phyloP scores from a whole-genome alignment of 31 red algal species.

The Porphyra umbilicalis region DNA sequence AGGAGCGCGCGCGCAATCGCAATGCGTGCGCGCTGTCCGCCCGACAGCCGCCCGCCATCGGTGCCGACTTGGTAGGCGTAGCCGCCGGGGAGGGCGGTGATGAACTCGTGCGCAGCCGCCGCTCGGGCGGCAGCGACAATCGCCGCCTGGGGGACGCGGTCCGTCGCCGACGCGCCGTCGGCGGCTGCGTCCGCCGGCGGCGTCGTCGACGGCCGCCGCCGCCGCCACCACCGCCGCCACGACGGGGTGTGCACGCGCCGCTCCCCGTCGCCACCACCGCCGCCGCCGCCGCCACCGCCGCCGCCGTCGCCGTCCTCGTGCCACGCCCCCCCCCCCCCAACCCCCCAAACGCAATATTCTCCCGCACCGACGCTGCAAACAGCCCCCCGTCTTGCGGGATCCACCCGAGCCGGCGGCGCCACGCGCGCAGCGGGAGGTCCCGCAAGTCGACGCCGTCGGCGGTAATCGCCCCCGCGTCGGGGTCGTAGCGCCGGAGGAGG shows the following conservation, averaged over 20 bases:
- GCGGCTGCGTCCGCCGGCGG: too few relatives aligned
- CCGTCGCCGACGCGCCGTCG: too few relatives aligned
- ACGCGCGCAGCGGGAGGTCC: background rate
- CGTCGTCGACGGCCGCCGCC: background rate
- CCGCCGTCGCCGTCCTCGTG: background rate
- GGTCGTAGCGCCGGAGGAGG: slow-evolving; percentile 30
- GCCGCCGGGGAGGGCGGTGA: slow-evolving; percentile 54
- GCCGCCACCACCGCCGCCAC: slow-evolving; percentile 4
- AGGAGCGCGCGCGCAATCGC: slow-evolving; percentile 45
- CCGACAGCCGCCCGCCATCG: slow-evolving; percentile 43
- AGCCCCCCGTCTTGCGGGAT: background rate
- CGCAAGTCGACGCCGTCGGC: slow-evolving; percentile 16
- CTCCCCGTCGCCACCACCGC: background rate
- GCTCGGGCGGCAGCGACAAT: slow-evolving; percentile 53
- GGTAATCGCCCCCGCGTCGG: slow-evolving; percentile 8
- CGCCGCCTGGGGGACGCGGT: slow-evolving; percentile 45
- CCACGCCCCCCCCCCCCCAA: too few relatives aligned
- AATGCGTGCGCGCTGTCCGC: slow-evolving; percentile 40
- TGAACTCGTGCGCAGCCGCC: slow-evolving; percentile 84
- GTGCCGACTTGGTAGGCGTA: slow-evolving; percentile 73
- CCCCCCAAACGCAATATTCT: background rate
- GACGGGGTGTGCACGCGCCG: too few relatives aligned
- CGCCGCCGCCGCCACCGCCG: background rate
- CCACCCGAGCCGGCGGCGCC: background rate
- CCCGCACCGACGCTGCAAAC: background rate